These are phyloP conservation scores for Metschnikowia baotianmanensis DNA, from an alignment of 805 yeast genomes.

Conservation along the genomic window DNA sequence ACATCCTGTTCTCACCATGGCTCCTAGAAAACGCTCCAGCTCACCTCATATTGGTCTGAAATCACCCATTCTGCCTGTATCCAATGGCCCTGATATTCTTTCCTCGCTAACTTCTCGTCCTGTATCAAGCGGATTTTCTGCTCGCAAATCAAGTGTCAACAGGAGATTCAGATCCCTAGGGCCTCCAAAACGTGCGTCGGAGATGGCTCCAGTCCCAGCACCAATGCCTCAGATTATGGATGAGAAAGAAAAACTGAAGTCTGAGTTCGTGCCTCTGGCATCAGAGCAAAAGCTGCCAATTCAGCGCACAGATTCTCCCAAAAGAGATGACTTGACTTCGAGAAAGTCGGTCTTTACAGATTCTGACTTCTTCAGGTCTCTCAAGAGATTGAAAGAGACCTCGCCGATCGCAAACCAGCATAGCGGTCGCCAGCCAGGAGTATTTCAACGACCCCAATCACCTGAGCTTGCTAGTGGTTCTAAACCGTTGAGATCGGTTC, in stretches of 20 bases:
- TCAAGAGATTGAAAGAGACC: conserved; percentile 16
- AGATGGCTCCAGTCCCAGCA: conserved; percentile 1
- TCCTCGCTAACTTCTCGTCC: too few relatives aligned
- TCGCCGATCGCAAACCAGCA: conserved; percentile 2
- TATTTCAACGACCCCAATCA: too few relatives aligned
- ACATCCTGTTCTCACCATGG: neutral
- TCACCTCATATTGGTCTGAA: neutral
- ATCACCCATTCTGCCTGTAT: neutral
- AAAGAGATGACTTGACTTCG: neutral
- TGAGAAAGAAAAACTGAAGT: too few relatives aligned
- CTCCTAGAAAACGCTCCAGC: neutral
- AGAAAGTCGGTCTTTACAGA: conserved; percentile 8
- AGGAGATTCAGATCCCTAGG: conserved; percentile 42
- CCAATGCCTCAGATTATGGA: neutral
- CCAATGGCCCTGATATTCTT: neutral
- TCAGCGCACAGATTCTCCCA: too few relatives aligned
- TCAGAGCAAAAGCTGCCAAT: too few relatives aligned
- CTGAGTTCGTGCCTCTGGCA: too few relatives aligned
- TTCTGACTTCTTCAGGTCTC: conserved; percentile 19
- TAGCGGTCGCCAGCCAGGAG: too few relatives aligned
- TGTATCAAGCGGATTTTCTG: too few relatives aligned
- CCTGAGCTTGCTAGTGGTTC: too few relatives aligned
- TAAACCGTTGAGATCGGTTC: too few relatives aligned
- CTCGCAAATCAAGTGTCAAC: conserved; percentile 31
- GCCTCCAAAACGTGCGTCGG: conserved; percentile 48